Evolutionary conservation across 768 basidiomycete genomes (phyloP), one percentile per base, ranked within the genome.

Genomic region (Mycena epipterygia): DNA sequence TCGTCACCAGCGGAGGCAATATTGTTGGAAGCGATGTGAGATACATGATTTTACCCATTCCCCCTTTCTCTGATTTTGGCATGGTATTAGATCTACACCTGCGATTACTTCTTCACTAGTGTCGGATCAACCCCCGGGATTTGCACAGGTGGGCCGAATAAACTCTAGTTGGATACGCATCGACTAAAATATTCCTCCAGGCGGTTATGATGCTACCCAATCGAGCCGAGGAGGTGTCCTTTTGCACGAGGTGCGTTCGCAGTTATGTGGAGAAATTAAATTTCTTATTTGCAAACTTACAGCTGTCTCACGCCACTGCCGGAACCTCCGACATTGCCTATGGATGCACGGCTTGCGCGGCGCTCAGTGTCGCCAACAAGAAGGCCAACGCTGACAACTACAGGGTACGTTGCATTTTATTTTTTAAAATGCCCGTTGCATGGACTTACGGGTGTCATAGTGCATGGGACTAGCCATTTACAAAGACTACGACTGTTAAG

Each of bases 371-470:
- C 27, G 65, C 32, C 9, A 30, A 67, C 66, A 71, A 71, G 66
- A 63, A 56, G 58, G 49, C 41, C 13, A 71, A 71, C 48, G 66
- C 70, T 8, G 70, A 71, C 60, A 71, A 67, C 25, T 67, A 71
- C 29, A 19, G 65, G 49, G 68, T 68, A 32, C 9, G 67, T 12
- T 25, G 23, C 29, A n/a, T 41, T 5, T 35, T 37, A 23, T 2
- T 48, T 1, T 25, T 4, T 46, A 6, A 37, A 37, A 14, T 37
- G 35, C 8, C 8, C 6, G 6, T 37, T 37, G 44, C 8, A 46
- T 23, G 16, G n/a, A 41, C 21, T 4, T 23, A 14, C 46, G 23
- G 7, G 27, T 27, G 46, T 17, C 16, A 46, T 58, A 60, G 70
- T 72, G 64, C 37, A 65, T 67, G 63, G 70, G 52, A 5, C 17